phyloP scores from a whole-genome alignment of 495 filamentous ascomycete genomes.

The Penicillium taxi region DNA sequence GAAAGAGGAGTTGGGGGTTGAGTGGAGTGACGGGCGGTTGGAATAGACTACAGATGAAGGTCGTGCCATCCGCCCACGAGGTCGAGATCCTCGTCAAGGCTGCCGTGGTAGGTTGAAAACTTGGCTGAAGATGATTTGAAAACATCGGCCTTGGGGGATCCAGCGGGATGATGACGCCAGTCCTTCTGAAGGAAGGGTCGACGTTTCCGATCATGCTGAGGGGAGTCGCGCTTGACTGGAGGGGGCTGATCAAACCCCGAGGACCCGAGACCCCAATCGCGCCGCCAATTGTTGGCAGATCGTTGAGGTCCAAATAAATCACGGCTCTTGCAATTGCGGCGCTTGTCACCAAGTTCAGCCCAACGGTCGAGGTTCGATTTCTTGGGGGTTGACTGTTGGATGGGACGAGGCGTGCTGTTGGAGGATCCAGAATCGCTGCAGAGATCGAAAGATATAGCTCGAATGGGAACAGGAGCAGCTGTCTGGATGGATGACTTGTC shows the following conservation, averaged over 20 bases:
- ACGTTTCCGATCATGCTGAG: constrained; percentile 30
- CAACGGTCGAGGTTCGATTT: constrained; percentile 69
- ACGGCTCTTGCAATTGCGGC: constrained; percentile 55
- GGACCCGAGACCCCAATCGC: constrained; percentile 48
- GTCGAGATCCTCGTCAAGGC: constrained; percentile 67
- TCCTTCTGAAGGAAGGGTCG: constrained; percentile 44
- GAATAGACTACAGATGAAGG: constrained; percentile 37
- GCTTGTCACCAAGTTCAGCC: constrained; percentile 72
- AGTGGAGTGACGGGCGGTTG: constrained; percentile 1
- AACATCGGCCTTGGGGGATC: constrained; percentile 10
- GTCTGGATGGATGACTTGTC: constrained; percentile 9
- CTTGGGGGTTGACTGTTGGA: constrained; percentile 45
- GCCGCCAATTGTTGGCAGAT: constrained; percentile 39
- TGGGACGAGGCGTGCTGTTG: constrained; percentile 47
- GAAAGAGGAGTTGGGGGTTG: constrained; percentile 5
- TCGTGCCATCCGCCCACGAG: constrained; percentile 88
- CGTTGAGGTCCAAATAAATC: constrained; percentile 34
- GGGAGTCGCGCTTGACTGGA: constrained; percentile 44
- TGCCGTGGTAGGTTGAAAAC: constrained; percentile 38
- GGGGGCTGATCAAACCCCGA: constrained; percentile 43
- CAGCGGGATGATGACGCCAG: constrained; percentile 54
- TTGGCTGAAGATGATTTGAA: constrained; percentile 26
- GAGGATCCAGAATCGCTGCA: constrained; percentile 57
- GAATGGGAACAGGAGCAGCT: constrained; percentile 23
- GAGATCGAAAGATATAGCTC: constrained; percentile 42